phyloP scores from a whole-genome alignment of 345 rosid species.

The Durio zibethinus region DNA sequence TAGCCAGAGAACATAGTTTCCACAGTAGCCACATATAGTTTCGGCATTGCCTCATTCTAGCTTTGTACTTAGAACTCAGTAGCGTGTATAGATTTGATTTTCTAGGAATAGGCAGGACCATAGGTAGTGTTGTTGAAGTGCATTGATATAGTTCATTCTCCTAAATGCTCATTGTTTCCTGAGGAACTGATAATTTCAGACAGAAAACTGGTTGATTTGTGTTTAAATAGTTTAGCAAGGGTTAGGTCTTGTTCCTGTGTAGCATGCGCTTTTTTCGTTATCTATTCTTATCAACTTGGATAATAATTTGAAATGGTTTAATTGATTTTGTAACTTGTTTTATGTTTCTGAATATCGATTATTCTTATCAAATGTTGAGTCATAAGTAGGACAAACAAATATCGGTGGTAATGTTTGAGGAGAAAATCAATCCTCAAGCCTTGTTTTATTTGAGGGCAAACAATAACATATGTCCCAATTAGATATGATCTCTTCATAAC shows the following conservation, averaged over 20 bases:
- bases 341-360: too few relatives aligned
- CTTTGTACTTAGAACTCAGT: neutral
- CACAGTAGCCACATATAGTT: slow-evolving; percentile 10
- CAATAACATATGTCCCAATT: too few relatives aligned
- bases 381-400: too few relatives aligned
- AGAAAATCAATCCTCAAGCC: too few relatives aligned
- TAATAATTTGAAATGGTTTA: slow-evolving; percentile 4
- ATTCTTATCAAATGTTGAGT: too few relatives aligned
- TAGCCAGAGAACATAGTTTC: neutral
- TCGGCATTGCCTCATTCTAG: neutral
- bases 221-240: neutral
- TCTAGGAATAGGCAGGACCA: neutral
- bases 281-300: neutral
- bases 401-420: too few relatives aligned
- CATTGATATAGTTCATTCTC: neutral
- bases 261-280: neutral
- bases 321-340: neutral
- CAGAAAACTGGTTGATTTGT: neutral
- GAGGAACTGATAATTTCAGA: neutral
- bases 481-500: too few relatives aligned
- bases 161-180: neutral
- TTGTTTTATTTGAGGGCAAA: too few relatives aligned
- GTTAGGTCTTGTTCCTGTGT: neutral
- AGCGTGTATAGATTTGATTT: slow-evolving; percentile 3
- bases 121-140: neutral